Evolutionary conservation across 148 eudicot species (phyloP), one percentile per base, ranked within the genome.

Genomic region (Nepenthes mirabilis): DNA sequence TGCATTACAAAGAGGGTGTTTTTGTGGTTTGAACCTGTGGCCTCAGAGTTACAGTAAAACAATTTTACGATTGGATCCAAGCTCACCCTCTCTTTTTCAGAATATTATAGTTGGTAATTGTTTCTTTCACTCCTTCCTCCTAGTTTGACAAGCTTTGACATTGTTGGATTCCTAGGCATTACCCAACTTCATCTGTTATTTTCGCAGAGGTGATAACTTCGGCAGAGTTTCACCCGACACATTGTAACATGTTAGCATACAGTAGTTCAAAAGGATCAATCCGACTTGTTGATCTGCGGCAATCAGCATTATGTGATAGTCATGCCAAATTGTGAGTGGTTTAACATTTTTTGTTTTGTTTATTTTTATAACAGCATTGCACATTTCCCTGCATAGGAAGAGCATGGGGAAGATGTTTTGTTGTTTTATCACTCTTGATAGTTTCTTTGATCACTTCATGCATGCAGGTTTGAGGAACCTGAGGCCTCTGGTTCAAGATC

Each of bases 241-340:
- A 83, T 51, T 87, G 95, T 72, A 76, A 80, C 74, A 87, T 55
- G 61, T 69, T 87, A 72, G 95, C 95, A 35, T 87, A 87, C 66
- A 87, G 95, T 60, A 87, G 95, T 62, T 87, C 95, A 65, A 87
- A 84, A 70, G 95, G 95, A 34, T 87, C 90, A 23, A 77, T 87
- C 53, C 87, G 95, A 52, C 90, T 87, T 57, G 74, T 87, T 77
- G 95, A 87, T 76, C 73, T 87, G 71, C 87, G 95, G 57, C 87
- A 87, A 55, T 87, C 95, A 14, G 95, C 95, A 47, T 75, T 87
- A 51, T 84, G 90, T 56, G 90, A 87, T 67, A 72, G 81, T 13
- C 87, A 87, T 82, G 65, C 83, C 43, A 87, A 87, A 67, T 56
- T 87, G 95, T 87, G 68, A 87, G 95, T 71, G 43, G 6, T 50